A percentile compares a stretch with the other conserved stretches of the same genome.
phyloP scores from a whole-genome alignment of 1,139 yeast species.

The Suhomyces coccinellae region DNA sequence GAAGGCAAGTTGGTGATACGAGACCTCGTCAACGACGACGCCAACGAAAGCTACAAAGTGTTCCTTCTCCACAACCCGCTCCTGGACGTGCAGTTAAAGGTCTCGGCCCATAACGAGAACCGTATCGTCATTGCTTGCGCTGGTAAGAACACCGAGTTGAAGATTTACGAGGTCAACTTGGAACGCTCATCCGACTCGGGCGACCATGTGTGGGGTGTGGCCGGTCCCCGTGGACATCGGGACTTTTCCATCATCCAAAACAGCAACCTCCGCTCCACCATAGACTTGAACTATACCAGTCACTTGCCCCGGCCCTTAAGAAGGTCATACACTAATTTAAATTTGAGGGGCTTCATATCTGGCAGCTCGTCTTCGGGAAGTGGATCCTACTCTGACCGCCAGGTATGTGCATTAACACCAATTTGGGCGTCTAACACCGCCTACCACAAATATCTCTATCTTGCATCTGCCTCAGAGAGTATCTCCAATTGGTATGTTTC shows the following conservation, averaged over 20 bases:
- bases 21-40: slow-evolving; percentile 45
- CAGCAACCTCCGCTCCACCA: slow-evolving; percentile 11
- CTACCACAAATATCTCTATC: slow-evolving; percentile 20
- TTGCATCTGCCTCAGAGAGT: slow-evolving; percentile 21
- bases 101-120: slow-evolving; percentile 13
- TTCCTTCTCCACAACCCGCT: slow-evolving; percentile 38
- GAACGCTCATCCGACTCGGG: not conserved
- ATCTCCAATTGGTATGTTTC: slow-evolving; percentile 28
- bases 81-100: slow-evolving; percentile 24
- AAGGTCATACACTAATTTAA: slow-evolving; percentile 10
- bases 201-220: slow-evolving; percentile 6
- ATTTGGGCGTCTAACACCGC: slow-evolving; percentile 24
- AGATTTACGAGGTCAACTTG: slow-evolving; percentile 25
- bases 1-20: slow-evolving; percentile 46
- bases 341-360: slow-evolving; percentile 6
- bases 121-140: slow-evolving; percentile 35
- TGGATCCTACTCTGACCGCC: slow-evolving; percentile 19
- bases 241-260: slow-evolving; percentile 10
- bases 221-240: slow-evolving; percentile 7
- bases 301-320: slow-evolving; percentile 10
- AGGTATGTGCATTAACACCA: slow-evolving; percentile 21
- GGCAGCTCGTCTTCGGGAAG: slow-evolving; percentile 1
- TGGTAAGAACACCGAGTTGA: slow-evolving; percentile 49
- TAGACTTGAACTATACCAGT: slow-evolving; percentile 5
- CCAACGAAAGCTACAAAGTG: slow-evolving; percentile 31